These are phyloP conservation scores for Boletus sensibilis DNA, from an alignment of 768 basidiomycete genomes.

Conservation along the genomic window DNA sequence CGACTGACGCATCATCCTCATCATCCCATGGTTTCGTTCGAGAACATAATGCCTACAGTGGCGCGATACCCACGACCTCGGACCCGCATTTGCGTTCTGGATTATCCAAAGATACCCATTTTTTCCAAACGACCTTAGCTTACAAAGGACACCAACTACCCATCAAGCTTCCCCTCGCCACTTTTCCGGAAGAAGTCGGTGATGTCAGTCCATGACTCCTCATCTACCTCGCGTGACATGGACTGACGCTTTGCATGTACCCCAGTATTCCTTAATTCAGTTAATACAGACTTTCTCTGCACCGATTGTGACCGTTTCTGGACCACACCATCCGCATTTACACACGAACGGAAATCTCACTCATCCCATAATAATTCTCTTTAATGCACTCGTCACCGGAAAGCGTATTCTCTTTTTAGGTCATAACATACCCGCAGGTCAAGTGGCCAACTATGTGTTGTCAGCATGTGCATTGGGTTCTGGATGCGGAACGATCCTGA, in stretches of 20 bases:
- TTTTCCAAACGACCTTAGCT: slow-evolving; percentile 80
- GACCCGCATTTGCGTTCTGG: slow-evolving; percentile 50
- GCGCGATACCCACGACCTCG: slow-evolving; percentile 41
- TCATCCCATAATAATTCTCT: slow-evolving; percentile 91
- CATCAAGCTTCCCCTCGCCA: slow-evolving; percentile 86
- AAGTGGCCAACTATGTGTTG: slow-evolving; percentile 88
- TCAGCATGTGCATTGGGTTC: slow-evolving; percentile 93
- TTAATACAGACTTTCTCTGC: slow-evolving; percentile 82
- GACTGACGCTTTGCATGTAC: slow-evolving; percentile 12
- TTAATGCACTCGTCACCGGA: slow-evolving; percentile 93
- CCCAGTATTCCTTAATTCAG: slow-evolving; percentile 88
- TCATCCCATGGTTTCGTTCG: slow-evolving; percentile 55
- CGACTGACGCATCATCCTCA: slow-evolving; percentile 69
- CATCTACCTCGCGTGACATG: not conserved
- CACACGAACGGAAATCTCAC: slow-evolving; percentile 90
- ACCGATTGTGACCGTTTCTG: slow-evolving; percentile 55
- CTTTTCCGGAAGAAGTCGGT: slow-evolving; percentile 93
- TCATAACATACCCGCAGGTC: slow-evolving; percentile 83
- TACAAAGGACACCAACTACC: slow-evolving; percentile 85
- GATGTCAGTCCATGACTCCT: slow-evolving; percentile 60
- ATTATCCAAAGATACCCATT: slow-evolving; percentile 86
- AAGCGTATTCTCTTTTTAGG: slow-evolving; percentile 97
- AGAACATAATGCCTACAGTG: slow-evolving; percentile 39
- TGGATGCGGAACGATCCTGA: slow-evolving; percentile 79
- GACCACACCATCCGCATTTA: slow-evolving; percentile 86